These are phyloP conservation scores for Epichloe amarillans DNA, from an alignment of 2,329 filamentous ascomycete species.

Conservation along the genomic window DNA sequence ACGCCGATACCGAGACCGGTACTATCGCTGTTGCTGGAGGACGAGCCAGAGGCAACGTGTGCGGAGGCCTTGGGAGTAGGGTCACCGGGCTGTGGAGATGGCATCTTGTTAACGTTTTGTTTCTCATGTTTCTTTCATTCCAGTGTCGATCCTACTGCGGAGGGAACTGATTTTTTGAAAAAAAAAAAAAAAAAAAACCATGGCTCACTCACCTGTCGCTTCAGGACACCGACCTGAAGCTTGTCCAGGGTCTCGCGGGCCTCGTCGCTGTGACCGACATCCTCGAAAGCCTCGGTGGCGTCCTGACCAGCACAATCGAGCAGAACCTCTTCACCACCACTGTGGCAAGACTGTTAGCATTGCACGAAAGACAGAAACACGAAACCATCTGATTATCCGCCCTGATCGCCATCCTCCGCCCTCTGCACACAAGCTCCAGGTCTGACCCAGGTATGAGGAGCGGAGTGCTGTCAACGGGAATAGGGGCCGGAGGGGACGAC, in stretches of 20 bases:
- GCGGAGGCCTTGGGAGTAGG: slow-evolving; percentile 52
- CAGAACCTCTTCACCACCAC: slow-evolving; percentile 95
- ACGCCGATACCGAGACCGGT: slow-evolving; percentile 60
- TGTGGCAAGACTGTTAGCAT: slow-evolving; percentile 23
- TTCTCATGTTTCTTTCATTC: background rate
- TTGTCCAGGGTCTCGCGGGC: slow-evolving; percentile 83
- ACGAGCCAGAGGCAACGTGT: slow-evolving; percentile 34
- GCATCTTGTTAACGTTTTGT: background rate
- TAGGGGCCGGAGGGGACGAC: background rate
- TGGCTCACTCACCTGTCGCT: slow-evolving; percentile 54
- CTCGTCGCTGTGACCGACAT: slow-evolving; percentile 98
- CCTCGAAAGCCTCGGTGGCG: slow-evolving; percentile 94
- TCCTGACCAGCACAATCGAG: slow-evolving; percentile 94
- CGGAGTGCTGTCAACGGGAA: background rate
- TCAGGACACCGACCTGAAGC: slow-evolving; percentile 61
- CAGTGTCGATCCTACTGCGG: background rate
- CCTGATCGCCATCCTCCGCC: background rate
- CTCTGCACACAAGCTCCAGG: background rate
- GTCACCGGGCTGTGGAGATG: slow-evolving; percentile 52
- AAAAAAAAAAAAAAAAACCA: too few relatives aligned
- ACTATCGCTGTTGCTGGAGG: slow-evolving; percentile 32
- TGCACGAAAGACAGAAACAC: background rate
- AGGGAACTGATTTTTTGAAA: background rate
- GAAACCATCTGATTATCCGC: background rate
- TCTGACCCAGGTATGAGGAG: background rate